phyloP scores from a whole-genome alignment of 352 stramenopile genomes.

The Achlya hypogyna region DNA sequence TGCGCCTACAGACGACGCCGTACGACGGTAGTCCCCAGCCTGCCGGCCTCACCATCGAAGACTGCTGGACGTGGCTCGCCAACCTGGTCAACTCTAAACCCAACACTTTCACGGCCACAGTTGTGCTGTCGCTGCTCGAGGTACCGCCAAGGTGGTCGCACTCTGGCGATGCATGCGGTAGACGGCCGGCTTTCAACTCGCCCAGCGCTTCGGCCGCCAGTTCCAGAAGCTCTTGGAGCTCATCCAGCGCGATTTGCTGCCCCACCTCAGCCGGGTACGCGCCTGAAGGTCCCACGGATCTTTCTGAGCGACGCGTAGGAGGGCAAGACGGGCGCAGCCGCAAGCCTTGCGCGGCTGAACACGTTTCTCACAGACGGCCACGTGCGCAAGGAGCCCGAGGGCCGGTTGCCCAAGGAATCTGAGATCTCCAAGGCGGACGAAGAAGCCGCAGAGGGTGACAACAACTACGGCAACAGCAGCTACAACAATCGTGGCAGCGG shows the following conservation, averaged over 20 bases:
- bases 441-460: neutral
- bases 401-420: neutral
- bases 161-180: neutral
- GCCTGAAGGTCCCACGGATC: neutral
- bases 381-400: constrained; percentile 1
- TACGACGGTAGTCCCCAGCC: constrained; percentile 1
- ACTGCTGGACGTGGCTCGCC: constrained; percentile 5
- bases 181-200: neutral
- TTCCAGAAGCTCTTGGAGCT: neutral
- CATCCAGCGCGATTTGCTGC: neutral
- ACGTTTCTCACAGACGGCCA: constrained; percentile 6
- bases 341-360: neutral
- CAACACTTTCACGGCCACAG: neutral
- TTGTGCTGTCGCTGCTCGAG: neutral
- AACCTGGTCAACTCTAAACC: neutral
- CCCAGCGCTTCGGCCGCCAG: neutral
- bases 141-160: neutral
- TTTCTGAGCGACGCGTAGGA: neutral
- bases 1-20: neutral
- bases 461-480: neutral
- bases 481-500: neutral
- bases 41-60: neutral
- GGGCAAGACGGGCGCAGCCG: constrained; percentile 3
- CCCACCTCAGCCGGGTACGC: neutral
- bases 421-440: neutral